phyloP scores from a whole-genome alignment of 2,329 filamentous ascomycete genomes.

The Huntiella savannae region DNA sequence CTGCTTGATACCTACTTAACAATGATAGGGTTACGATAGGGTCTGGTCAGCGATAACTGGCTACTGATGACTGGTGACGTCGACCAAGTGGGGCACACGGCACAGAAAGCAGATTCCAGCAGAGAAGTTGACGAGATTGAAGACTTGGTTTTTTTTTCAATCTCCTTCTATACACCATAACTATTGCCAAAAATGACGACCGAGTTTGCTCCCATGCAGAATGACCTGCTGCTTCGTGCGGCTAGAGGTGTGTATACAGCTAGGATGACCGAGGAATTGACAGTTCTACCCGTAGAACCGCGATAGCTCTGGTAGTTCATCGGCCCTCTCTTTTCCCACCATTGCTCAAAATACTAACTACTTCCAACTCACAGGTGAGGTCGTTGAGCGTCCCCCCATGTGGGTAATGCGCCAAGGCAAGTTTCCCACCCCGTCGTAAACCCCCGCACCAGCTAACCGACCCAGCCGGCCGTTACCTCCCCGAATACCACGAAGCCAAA shows the following conservation, averaged over 20 bases:
- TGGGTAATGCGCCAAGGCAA: slow-evolving; percentile 99
- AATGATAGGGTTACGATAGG: too few relatives aligned
- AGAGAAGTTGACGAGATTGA: too few relatives aligned
- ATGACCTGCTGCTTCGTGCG: slow-evolving; percentile 78
- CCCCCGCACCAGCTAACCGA: neutral
- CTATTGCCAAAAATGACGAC: slow-evolving; percentile 6
- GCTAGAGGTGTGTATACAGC: slow-evolving; percentile 50
- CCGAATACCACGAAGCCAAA: slow-evolving; percentile 94
- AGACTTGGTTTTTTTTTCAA: too few relatives aligned
- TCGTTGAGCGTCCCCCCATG: slow-evolving; percentile 80
- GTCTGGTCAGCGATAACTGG: too few relatives aligned
- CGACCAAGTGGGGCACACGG: too few relatives aligned
- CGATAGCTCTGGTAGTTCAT: neutral
- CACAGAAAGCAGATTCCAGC: too few relatives aligned
- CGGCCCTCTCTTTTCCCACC: neutral
- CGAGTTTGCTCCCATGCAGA: slow-evolving; percentile 64
- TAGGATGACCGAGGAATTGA: neutral
- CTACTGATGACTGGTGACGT: too few relatives aligned
- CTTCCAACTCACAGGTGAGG: slow-evolving; percentile 41
- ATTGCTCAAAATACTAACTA: neutral
- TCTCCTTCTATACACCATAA: too few relatives aligned
- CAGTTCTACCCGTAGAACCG: neutral
- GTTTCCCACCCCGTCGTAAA: slow-evolving; percentile 8
- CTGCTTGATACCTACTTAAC: too few relatives aligned
- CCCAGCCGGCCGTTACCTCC: slow-evolving; percentile 82